Conservation (phyloP, 345 rosid genomes). For the Euphorbia tirucalli region DNA sequence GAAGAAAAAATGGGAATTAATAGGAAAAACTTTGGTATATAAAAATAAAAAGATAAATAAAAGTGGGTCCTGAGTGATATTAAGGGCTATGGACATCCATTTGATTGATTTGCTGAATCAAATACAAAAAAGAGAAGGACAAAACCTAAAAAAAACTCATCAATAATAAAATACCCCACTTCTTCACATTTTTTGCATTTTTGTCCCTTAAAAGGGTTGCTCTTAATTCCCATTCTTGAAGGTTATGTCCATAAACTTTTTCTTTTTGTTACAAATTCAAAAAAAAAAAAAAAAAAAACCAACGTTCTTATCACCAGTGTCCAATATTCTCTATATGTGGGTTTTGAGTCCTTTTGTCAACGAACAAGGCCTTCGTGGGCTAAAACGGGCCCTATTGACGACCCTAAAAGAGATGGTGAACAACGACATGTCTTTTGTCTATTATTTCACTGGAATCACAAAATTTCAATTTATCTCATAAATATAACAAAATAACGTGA, state of each 20-base stretch:
- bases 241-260: background rate
- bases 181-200: background rate
- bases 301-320: background rate
- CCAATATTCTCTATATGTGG: background rate
- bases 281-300: no score
- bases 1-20: background rate
- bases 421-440: no score
- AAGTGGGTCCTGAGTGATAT: background rate
- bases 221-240: background rate
- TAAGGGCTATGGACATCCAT: background rate
- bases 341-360: no score
- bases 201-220: background rate
- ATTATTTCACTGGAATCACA: no score
- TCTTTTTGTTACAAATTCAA: background rate
- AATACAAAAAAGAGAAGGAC: background rate
- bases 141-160: background rate
- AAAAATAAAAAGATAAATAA: background rate
- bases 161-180: constrained; percentile 2
- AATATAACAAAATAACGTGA: no score
- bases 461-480: no score
- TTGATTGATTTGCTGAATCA: background rate
- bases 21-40: background rate
- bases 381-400: no score
- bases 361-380: no score
- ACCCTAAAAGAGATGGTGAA: no score